A percentile compares a stretch with the other conserved stretches of the same genome.
Conservation (phyloP, 306 rosid genomes). For the Sphenostylis stenocarpa region DNA sequence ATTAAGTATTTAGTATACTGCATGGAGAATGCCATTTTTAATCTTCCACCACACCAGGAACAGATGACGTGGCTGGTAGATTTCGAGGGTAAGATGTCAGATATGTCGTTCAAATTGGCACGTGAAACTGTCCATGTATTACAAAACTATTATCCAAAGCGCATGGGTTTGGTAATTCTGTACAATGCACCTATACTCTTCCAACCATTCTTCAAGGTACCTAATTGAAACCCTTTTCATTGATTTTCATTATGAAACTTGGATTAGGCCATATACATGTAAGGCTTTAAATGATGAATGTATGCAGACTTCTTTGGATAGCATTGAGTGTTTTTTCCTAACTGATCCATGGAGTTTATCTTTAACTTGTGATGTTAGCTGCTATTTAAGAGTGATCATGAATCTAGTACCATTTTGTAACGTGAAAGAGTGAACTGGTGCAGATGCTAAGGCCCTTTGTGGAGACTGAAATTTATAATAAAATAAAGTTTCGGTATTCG, state of each 20-base stretch:
- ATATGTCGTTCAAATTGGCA: constrained; percentile 68
- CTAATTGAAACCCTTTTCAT: not conserved
- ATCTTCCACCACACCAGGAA: constrained; percentile 72
- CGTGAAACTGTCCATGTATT: constrained; percentile 66
- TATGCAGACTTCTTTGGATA: not conserved
- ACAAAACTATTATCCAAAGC: constrained; percentile 81
- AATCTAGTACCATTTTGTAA: not conserved
- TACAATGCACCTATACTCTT: constrained; percentile 78
- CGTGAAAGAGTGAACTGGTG: constrained; percentile 23
- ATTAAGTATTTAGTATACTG: constrained; percentile 73
- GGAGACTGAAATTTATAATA: not conserved
- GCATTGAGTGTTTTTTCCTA: not conserved
- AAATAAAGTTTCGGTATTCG: not conserved
- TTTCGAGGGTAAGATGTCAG: constrained; percentile 66
- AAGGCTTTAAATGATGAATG: too few species aligned
- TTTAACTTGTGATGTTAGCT: constrained; percentile 5
- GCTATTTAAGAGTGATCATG: not conserved
- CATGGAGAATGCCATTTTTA: constrained; percentile 79
- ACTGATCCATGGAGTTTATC: not conserved
- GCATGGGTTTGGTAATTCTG: constrained; percentile 73
- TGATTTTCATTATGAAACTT: not conserved
- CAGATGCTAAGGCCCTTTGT: constrained; percentile 28
- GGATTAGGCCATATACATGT: not conserved
- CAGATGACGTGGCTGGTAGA: constrained; percentile 86
- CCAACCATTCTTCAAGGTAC: constrained; percentile 79